Conservation (phyloP, 2,329 filamentous ascomycete genomes). For the Microdochium bolleyi region DNA sequence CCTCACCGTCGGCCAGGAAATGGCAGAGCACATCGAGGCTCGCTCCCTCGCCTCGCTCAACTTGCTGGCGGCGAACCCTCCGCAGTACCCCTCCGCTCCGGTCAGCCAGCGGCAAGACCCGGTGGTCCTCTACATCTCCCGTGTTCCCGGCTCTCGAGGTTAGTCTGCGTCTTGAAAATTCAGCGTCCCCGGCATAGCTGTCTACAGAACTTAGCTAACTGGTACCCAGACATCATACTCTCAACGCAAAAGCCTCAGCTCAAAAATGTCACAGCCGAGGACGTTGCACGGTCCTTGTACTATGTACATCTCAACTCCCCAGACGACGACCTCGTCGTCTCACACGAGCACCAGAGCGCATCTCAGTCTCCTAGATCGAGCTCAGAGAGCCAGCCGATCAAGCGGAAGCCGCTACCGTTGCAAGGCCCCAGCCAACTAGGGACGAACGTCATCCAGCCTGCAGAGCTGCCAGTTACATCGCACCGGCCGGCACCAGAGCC, state of each 20-base stretch:
- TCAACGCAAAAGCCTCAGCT: constrained; percentile 82
- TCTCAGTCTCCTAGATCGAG: constrained; percentile 31
- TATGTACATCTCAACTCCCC: constrained; percentile 74
- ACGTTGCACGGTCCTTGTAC: constrained; percentile 82
- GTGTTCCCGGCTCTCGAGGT: constrained; percentile 89
- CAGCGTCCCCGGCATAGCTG: background rate
- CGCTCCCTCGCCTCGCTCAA: constrained; percentile 76
- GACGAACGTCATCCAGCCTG: background rate
- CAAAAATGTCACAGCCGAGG: constrained; percentile 82
- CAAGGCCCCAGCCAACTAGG: background rate
- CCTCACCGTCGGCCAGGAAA: constrained; percentile 2
- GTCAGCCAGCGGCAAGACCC: constrained; percentile 61
- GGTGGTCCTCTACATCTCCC: constrained; percentile 81
- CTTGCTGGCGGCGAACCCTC: constrained; percentile 75
- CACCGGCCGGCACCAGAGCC: background rate
- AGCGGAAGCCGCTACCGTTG: constrained; percentile 41
- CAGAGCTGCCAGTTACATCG: background rate
- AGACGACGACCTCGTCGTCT: constrained; percentile 37
- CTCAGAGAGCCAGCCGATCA: constrained; percentile 36
- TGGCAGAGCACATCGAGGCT: constrained; percentile 57
- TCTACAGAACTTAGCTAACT: constrained; percentile 6
- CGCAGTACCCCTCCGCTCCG: constrained; percentile 74
- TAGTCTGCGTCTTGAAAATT: constrained; percentile 14
- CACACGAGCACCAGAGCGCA: constrained; percentile 15
- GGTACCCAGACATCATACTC: constrained; percentile 70